Evolutionary conservation across 2,329 filamentous ascomycete species (phyloP), one percentile per base, ranked within the genome.

Genomic region (Ascochyta koolunga): DNA sequence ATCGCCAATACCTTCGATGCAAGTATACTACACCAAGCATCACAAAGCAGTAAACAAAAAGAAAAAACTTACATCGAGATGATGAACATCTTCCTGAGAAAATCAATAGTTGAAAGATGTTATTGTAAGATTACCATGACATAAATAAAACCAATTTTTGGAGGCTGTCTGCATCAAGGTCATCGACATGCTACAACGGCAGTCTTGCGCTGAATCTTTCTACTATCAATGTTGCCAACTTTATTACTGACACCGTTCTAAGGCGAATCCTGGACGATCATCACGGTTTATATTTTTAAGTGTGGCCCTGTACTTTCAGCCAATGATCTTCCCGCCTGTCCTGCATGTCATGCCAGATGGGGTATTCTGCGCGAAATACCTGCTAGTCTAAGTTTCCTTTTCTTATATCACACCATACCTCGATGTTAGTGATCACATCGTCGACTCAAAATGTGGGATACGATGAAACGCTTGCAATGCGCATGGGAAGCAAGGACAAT

Each of bases 211-310:
- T 22, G 18, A 33, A 19, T n/a, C 6, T 16, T 32, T 44, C 33
- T 46, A 5, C 44, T 27, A 44, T 16, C 39, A 31, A 33, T 39
- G 39, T 54, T 54, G 38, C 15, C 25, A 44, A 43, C 50, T 38
- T 54, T 36, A 37, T 37, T 41, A 16, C n/a, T 33, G 16, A 42
- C 9, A 25, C 38, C 50, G 33, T 48, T 48, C n/a, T 42, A 11
- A 47, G 37, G 37, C 43, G n/a, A 22, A 24, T 24, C n/a, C 19
- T 16, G 25, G 21, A 2, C 32, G n/a, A 16, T 18, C 10, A 25
- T 19, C 27, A 38, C 32, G 50, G 42, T 45, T 38, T 4, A 9
- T 15, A 13, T 6, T 29, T 9, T 22, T 15, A 10, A 39, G 44
- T 19, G 33, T 38, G 21, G 25, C 33, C 18, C 7, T 21, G 25